Conservation (phyloP, 1,139 yeast genomes). For the Diutina ranongensis region DNA sequence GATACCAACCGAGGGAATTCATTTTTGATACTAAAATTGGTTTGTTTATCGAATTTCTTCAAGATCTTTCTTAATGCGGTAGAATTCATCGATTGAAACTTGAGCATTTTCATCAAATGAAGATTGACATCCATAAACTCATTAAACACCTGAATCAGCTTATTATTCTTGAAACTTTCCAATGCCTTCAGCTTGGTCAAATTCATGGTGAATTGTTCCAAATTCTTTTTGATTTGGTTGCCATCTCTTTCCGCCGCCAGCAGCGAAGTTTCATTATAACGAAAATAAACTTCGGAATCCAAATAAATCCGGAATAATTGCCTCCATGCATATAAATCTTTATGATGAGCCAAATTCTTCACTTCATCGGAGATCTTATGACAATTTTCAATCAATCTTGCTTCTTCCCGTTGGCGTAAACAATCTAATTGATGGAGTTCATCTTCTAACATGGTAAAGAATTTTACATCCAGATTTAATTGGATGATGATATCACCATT, state of each 20-base stretch:
- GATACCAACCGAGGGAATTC: constrained; percentile 36
- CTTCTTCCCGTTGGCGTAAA: constrained; percentile 34
- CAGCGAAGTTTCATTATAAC: constrained; percentile 34
- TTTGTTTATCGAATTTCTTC: constrained; percentile 66
- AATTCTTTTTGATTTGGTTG: constrained; percentile 27
- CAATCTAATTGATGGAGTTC: constrained; percentile 42
- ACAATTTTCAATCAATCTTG: constrained; percentile 31
- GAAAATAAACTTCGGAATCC: constrained; percentile 56
- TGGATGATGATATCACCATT: constrained; percentile 15
- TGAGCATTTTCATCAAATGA: constrained; percentile 43
- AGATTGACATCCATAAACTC: constrained; percentile 43
- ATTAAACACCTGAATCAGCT: constrained; percentile 34
- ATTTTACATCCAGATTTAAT: constrained; percentile 35
- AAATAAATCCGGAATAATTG: constrained; percentile 53
- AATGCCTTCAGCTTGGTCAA: constrained; percentile 31
- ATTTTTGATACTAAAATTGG: constrained; percentile 39
- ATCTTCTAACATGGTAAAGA: constrained; percentile 46
- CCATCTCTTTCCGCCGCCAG: constrained; percentile 29
- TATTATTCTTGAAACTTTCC: constrained; percentile 35
- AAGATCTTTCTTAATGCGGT: constrained; percentile 57
- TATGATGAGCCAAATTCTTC: constrained; percentile 17
- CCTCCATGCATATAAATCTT: constrained; percentile 63
- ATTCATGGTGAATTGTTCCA: constrained; percentile 30
- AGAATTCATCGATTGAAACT: constrained; percentile 51
- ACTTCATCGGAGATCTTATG: constrained; percentile 29